Evolutionary conservation across 176 grass and related monocot genomes (phyloP), one percentile per base, ranked within the genome.

Genomic region (Puccinellia tenuiflora): DNA sequence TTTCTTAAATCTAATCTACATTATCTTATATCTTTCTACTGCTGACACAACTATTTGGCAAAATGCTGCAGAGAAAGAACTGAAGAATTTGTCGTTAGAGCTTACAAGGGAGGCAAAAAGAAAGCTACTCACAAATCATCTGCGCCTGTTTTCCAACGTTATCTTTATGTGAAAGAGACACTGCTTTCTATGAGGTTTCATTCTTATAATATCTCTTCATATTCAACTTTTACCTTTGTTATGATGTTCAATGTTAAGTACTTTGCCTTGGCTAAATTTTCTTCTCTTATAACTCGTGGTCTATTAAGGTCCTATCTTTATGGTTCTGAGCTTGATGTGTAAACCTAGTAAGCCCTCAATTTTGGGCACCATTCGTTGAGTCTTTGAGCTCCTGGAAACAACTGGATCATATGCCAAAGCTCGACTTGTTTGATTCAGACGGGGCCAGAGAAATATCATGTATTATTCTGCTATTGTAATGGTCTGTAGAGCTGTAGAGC

Each of bases 61-160:
- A 74, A 67, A 56, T 83, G 12, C 79, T 88, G 35, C 85, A 95
- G 96, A 62, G 92, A 98, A 86, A 95, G 96, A 90, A 98, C 66
- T 33, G 96, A 98, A 93, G 96, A 95, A 75, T 98, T 98, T 89
- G 93, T 98, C 75, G 85, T 91, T 85, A 91, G 96, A 92, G 92
- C 96, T 59, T 98, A 95, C 57, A 93, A 87, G 83, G 96, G 85
- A 9, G 89, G 96, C 46, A 95, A 88, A 84, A 95, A 95, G 85
- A 98, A 95, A 82, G 96, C 87, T 75, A 71, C 33, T 80, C 96
- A 98, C 79, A 98, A 95, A 83, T 98, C 96, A 82, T 92, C 91
- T 76, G 68, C 55, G 30, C 83, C 88, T 24, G 85, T 82, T 77
- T 98, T 95, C 70, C 85, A 93, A 64, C 83, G 91, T 59, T 98